Conservation (phyloP, 2,329 filamentous ascomycete species). For the Apiospora malaysiana region DNA sequence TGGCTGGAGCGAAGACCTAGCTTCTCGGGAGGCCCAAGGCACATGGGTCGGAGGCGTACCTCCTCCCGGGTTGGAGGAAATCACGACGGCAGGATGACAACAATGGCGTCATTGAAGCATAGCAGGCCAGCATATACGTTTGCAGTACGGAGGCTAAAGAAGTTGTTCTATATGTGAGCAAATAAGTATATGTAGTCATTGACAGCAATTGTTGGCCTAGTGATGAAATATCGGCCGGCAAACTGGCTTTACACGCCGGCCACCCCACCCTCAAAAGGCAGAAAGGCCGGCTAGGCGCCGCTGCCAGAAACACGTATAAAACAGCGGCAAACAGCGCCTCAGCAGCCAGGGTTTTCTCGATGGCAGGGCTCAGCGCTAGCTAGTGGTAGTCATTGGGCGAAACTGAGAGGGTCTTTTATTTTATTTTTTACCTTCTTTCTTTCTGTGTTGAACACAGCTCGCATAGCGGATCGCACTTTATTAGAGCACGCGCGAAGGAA, state of each 20-base stretch:
- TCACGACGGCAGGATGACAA: not conserved
- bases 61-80: not conserved
- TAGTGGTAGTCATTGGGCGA: not conserved
- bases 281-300: not conserved
- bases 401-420: too few species aligned
- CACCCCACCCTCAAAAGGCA: not conserved
- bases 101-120: not conserved
- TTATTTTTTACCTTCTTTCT: too few species aligned
- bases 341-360: not conserved
- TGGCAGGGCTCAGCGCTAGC: not conserved
- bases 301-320: not conserved
- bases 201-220: not conserved
- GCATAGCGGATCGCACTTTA: not conserved
- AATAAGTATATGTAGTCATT: not conserved
- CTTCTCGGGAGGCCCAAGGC: not conserved
- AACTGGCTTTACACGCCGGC: not conserved
- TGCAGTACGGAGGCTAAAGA: too few species aligned
- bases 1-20: not conserved
- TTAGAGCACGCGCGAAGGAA: not conserved
- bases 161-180: not conserved
- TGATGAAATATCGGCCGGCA: not conserved
- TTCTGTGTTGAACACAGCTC: not conserved
- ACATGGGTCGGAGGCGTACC: not conserved
- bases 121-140: not conserved
- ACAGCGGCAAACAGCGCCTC: not conserved